Percentiles rank a stretch among this genome's conserved stretches.
These are phyloP conservation scores for Chrysosporium queenslandicum DNA, from an alignment of 2,329 filamentous ascomycete species.

Conservation along the genomic window DNA sequence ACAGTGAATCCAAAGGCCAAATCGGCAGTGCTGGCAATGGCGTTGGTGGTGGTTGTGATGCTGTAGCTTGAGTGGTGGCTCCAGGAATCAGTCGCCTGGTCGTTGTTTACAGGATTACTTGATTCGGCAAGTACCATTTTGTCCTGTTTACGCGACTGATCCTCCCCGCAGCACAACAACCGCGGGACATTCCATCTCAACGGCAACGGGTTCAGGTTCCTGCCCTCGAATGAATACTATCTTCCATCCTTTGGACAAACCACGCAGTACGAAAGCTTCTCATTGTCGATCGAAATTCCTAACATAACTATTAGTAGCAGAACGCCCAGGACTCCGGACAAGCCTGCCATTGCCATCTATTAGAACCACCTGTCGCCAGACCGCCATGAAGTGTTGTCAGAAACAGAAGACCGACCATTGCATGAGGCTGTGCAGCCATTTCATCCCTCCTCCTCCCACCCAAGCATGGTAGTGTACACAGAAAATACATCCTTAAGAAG, in stretches of 20 bases:
- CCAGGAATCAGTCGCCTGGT: neutral
- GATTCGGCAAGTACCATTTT: conserved; percentile 4
- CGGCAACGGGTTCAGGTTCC: no score
- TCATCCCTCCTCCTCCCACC: neutral
- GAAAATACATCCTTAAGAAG: neutral
- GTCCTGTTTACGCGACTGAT: neutral
- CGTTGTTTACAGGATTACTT: conserved; percentile 8
- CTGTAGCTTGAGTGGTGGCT: neutral
- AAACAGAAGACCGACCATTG: neutral
- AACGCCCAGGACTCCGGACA: neutral
- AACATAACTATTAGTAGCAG: neutral
- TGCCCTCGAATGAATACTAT: no score
- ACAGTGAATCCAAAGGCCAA: no score
- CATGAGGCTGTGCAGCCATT: neutral
- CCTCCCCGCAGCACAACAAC: neutral
- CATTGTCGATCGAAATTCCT: no score
- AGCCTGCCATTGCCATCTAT: neutral
- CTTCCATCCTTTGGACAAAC: no score
- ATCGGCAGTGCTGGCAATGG: neutral
- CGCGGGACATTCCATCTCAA: neutral
- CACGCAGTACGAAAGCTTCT: no score
- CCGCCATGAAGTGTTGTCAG: neutral
- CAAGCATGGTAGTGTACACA: conserved; percentile 2
- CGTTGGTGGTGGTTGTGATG: neutral
- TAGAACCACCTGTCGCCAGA: neutral